phyloP scores from a whole-genome alignment of 192 early-diverging fungal genomes.

The Rhizophagus sp. region DNA sequence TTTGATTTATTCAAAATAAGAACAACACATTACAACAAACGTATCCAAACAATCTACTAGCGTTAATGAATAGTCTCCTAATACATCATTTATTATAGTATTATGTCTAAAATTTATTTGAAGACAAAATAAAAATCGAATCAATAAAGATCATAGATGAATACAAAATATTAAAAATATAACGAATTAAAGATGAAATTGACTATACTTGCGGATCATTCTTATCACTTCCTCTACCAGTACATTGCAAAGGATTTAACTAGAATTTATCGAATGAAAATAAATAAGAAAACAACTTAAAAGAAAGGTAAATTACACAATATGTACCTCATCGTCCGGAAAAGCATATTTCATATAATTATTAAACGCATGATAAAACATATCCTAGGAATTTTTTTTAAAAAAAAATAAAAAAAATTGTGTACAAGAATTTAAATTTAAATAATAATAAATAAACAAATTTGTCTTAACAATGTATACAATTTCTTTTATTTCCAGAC shows the following conservation, averaged over 20 bases:
- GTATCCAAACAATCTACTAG: constrained; percentile 91
- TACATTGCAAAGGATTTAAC: constrained; percentile 84
- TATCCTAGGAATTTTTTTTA: constrained; percentile 40
- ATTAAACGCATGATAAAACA: constrained; percentile 78
- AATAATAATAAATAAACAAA: too few relatives aligned
- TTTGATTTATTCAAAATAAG: neutral
- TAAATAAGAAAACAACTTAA: neutral
- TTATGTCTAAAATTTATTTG: constrained; percentile 34
- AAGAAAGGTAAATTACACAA: constrained; percentile 41
- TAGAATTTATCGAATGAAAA: neutral
- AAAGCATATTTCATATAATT: constrained; percentile 84
- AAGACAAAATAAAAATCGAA: neutral
- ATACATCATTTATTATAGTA: constrained; percentile 85
- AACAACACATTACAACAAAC: constrained; percentile 56
- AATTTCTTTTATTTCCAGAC: too few relatives aligned
- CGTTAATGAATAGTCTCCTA: constrained; percentile 93
- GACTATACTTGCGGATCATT: constrained; percentile 52
- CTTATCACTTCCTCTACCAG: constrained; percentile 70
- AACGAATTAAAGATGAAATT: neutral
- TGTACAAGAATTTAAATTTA: neutral
- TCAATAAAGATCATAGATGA: neutral
- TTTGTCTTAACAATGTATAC: too few relatives aligned
- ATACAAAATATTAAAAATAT: constrained; percentile 13
- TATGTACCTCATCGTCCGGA: constrained; percentile 76
- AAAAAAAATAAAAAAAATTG: neutral